phyloP scores from a whole-genome alignment of 768 basidiomycete genomes.

The Hericium coralloides region DNA sequence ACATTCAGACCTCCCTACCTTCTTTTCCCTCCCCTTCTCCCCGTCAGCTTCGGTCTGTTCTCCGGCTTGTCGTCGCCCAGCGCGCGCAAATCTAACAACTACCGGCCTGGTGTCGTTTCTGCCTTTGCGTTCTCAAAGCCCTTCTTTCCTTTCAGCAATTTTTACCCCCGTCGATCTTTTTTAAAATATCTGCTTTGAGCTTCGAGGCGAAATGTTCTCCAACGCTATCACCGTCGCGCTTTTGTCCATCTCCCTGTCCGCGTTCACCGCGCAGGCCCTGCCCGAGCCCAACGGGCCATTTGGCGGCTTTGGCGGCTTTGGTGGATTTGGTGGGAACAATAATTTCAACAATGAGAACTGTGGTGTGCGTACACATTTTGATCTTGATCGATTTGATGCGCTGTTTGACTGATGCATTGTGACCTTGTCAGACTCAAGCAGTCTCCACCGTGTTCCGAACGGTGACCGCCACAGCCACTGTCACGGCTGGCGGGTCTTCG shows the following conservation, averaged over 20 bases:
- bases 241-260: background rate
- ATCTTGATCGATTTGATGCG: background rate
- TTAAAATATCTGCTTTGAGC: background rate
- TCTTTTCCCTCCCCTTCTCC: background rate
- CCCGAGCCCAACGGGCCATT: background rate
- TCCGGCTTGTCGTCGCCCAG: background rate
- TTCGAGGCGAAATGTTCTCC: background rate
- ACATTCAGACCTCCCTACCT: too few relatives aligned
- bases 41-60: background rate
- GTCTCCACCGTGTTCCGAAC: background rate
- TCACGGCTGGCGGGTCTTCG: background rate
- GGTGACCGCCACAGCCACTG: background rate
- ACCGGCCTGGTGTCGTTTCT: slow-evolving; percentile 1
- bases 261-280: background rate
- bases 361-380: background rate
- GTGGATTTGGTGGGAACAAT: too few relatives aligned
- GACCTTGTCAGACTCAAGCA: background rate
- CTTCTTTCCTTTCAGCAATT: background rate
- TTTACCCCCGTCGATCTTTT: background rate
- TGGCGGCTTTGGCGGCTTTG: too few relatives aligned
- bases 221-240: background rate
- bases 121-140: background rate
- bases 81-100: background rate
- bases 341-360: background rate
- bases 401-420: too few relatives aligned